Conservation (phyloP, 31 red algal genomes). For the Odonthalia washingtoniensis region DNA sequence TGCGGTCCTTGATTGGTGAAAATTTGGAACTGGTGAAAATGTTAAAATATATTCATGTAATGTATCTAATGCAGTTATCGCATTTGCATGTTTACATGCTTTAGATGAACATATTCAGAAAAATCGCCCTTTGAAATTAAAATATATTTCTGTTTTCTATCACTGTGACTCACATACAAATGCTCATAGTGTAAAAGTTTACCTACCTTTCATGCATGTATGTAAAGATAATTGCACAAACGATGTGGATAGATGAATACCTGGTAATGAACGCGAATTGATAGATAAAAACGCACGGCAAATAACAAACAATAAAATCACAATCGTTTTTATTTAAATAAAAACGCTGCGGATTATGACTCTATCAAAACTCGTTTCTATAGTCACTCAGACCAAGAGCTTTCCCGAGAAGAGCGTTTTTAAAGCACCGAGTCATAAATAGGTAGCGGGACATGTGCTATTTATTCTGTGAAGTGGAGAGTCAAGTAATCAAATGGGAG, state of each 20-base stretch:
- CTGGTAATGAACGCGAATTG: not conserved
- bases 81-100: not conserved
- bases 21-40: conserved; percentile 28
- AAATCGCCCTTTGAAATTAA: conserved; percentile 48
- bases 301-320: conserved; percentile 29
- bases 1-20: conserved; percentile 44
- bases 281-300: conserved; percentile 10
- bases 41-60: conserved; percentile 40
- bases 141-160: not conserved
- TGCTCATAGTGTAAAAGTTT: conserved; percentile 37
- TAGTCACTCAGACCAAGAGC: no score
- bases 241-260: conserved; percentile 10
- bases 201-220: not conserved
- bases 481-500: no score
- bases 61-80: not conserved
- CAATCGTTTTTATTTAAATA: conserved; percentile 13
- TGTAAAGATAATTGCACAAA: not conserved
- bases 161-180: conserved; percentile 6
- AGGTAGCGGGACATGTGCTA: no score
- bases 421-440: no score
- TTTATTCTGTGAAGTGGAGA: no score
- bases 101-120: conserved; percentile 12
- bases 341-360: not conserved
- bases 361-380: no score
- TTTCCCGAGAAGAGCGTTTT: no score